Percentiles rank a stretch among this genome's conserved stretches.
phyloP scores from a whole-genome alignment of 2,329 filamentous ascomycete species.

The Diplodia sapinea region DNA sequence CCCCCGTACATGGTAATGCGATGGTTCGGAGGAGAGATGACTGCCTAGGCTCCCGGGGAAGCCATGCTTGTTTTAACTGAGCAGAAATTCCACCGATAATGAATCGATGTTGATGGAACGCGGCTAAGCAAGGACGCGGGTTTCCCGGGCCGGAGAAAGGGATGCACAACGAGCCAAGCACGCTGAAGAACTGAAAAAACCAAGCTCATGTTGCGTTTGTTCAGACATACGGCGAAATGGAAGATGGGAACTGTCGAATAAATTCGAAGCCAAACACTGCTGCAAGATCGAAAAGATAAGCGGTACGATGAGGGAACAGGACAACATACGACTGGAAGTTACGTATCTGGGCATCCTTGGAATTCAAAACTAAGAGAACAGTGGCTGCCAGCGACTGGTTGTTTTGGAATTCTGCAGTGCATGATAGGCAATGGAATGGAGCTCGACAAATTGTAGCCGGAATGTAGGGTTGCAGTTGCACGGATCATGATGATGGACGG shows the following conservation, averaged over 20 bases:
- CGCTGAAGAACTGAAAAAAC: not conserved
- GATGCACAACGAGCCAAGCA: too few relatives aligned
- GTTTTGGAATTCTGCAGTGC: not conserved
- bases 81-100: not conserved
- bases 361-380: not conserved
- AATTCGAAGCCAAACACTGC: not conserved
- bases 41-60: not conserved
- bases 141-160: too few relatives aligned
- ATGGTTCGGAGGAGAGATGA: not conserved
- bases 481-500: not conserved
- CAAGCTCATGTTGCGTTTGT: not conserved
- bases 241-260: not conserved
- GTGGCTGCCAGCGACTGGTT: not conserved
- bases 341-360: conserved; percentile 1
- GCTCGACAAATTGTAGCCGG: not conserved
- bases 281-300: not conserved
- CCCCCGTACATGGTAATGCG: conserved; percentile 17
- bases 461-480: not conserved
- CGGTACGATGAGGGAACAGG: not conserved
- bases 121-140: conserved; percentile 20
- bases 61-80: conserved; percentile 11
- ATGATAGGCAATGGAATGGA: conserved; percentile 13
- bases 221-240: too few relatives aligned
- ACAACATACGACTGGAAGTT: too few relatives aligned
- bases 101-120: conserved; percentile 17